These are phyloP conservation scores for Dactylellina leptospora DNA, from an alignment of 2,329 filamentous ascomycete species.

Conservation along the genomic window DNA sequence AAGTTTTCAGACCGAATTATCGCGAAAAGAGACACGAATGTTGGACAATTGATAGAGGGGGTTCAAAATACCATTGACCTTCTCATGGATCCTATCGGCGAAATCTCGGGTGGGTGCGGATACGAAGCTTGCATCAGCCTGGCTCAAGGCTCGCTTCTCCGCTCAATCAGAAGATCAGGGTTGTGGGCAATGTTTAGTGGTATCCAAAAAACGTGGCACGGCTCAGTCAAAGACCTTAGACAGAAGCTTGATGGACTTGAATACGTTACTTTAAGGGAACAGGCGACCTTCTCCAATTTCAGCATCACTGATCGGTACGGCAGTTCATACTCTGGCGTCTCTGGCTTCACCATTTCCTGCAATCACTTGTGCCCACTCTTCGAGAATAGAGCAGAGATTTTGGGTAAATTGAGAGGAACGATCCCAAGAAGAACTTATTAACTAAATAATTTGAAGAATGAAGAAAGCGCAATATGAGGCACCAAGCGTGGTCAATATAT, in stretches of 20 bases:
- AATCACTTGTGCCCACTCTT: not conserved
- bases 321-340: not conserved
- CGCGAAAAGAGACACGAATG: not conserved
- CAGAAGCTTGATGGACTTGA: not conserved
- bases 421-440: too few relatives aligned
- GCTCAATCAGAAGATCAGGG: slow-evolving; percentile 13
- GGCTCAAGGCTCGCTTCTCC: slow-evolving; percentile 10
- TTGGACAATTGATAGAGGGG: not conserved
- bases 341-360: not conserved
- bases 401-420: too few relatives aligned
- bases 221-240: slow-evolving; percentile 10
- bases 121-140: slow-evolving; percentile 9
- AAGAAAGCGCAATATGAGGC: too few relatives aligned
- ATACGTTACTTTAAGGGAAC: not conserved
- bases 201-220: slow-evolving; percentile 9
- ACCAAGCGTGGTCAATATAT: too few relatives aligned
- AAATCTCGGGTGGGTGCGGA: not conserved
- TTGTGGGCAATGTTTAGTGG: slow-evolving; percentile 7
- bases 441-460: too few relatives aligned
- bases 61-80: not conserved
- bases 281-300: not conserved
- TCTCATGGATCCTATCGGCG: not conserved
- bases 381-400: not conserved
- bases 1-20: slow-evolving; percentile 3
- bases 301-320: not conserved